These are phyloP conservation scores for Fistulinella cinereoalba DNA, from an alignment of 1,284 basidiomycete genomes.

Conservation along the genomic window DNA sequence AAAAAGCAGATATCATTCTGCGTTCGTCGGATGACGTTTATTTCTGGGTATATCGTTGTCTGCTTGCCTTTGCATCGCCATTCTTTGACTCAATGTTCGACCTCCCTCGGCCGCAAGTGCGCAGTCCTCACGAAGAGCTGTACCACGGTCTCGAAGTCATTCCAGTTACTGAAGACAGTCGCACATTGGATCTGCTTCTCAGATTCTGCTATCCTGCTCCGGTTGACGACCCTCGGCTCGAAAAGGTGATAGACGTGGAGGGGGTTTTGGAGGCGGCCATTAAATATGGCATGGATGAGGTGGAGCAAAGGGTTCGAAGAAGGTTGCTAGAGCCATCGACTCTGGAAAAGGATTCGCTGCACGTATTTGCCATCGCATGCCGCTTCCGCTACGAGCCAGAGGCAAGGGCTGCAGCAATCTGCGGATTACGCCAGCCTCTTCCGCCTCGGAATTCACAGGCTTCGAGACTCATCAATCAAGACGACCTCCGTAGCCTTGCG, in stretches of 20 bases:
- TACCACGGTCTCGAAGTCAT: conserved; percentile 30
- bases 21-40: conserved; percentile 37
- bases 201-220: conserved; percentile 39
- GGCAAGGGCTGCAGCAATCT: conserved; percentile 20
- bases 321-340: conserved; percentile 23
- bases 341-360: conserved; percentile 32
- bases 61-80: conserved; percentile 36
- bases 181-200: conserved; percentile 35
- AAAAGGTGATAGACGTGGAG: conserved; percentile 19
- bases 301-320: conserved; percentile 22
- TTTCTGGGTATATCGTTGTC: conserved; percentile 34
- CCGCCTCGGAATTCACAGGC: conserved; percentile 1
- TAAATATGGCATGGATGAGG: conserved; percentile 40
- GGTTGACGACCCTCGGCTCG: conserved; percentile 14
- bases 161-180: conserved; percentile 33
- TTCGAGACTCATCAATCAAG: conserved; percentile 6
- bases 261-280: conserved; percentile 31
- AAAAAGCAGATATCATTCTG: conserved; percentile 36
- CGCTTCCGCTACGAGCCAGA: conserved; percentile 27
- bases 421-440: conserved; percentile 15
- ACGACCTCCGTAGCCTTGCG: conserved; percentile 16
- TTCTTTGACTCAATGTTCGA: conserved; percentile 41
- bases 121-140: conserved; percentile 9
- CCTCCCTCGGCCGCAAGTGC: conserved; percentile 25
- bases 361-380: conserved; percentile 36